Evolutionary conservation across 1,139 yeast species (phyloP), one percentile per base, ranked within the genome.

Genomic region (Diutina sp.): DNA sequence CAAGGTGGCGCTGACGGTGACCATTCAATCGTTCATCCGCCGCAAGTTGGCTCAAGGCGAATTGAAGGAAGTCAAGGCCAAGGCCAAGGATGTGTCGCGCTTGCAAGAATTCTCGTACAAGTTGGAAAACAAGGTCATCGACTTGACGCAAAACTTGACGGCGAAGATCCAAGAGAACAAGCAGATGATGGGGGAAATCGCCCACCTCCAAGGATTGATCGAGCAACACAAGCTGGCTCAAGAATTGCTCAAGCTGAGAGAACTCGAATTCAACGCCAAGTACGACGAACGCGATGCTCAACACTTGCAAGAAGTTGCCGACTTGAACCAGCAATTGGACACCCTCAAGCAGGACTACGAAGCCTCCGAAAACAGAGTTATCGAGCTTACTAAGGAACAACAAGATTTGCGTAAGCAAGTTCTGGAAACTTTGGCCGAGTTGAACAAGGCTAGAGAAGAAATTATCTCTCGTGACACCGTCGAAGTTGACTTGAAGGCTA

Each of bases 121-220:
- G 68, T 80, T 93, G 65, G 99, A 95, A 70, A 93, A 91, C 71
- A 93, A 93, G 77, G 98, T 95, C 29, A 90, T 93, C 61, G 96
- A 91, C 69, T 81, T 95, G 62, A 90, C 97, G 0, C 96, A 91
- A 68, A 82, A 85, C 9, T 77, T 91, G 62, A 83, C 96, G 0
- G 71, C 84, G 32, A 87, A 87, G 70, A 83, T 85, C 50, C 87
- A 82, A 64, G 97, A 90, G 64, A 91, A 90, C 70, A 87, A 85
- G 72, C 79, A 78, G 59, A 76, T 91, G 66, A 77, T 82, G 61
- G 72, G 72, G 14, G 88, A 87, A 64, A 80, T 91, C 58, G 78
- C 81, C 28, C 70, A 69, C 64, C 76, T 78, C 66, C 85, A 83
- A 65, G 32, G 25, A 5, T 29, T 44, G 8, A 73, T 87, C 60